phyloP scores from a whole-genome alignment of 2,329 filamentous ascomycete species.

The Lasiodiplodia sp. region DNA sequence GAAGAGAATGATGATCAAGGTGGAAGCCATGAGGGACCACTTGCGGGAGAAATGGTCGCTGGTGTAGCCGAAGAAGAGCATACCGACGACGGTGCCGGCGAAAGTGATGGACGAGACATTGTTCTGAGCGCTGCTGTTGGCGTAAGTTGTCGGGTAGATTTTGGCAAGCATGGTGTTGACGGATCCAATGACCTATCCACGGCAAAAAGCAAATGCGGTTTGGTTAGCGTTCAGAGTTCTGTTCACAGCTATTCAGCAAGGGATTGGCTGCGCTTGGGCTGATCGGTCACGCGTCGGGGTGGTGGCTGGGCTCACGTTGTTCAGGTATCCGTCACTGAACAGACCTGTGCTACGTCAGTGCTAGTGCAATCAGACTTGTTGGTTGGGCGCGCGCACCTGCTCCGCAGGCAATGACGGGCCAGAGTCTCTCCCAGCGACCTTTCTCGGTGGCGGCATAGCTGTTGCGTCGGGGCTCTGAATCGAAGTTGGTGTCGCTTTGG shows the following conservation, averaged over 20 bases:
- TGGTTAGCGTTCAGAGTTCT: not conserved
- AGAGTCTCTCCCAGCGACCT: constrained; percentile 56
- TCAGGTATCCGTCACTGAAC: constrained; percentile 92
- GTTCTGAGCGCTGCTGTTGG: constrained; percentile 70
- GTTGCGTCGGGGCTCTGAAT: constrained; percentile 6
- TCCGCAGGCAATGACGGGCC: constrained; percentile 86
- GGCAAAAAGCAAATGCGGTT: not conserved
- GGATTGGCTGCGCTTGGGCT: not conserved
- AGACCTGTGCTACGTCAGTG: constrained; percentile 68
- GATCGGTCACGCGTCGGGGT: not conserved
- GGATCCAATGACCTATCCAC: constrained; percentile 77
- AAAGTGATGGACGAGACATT: constrained; percentile 86
- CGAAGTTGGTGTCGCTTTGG: constrained; percentile 18
- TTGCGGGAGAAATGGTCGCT: constrained; percentile 86
- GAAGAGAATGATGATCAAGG: constrained; percentile 83
- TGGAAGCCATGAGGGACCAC: constrained; percentile 81
- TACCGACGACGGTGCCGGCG: constrained; percentile 83
- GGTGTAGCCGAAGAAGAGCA: constrained; percentile 80
- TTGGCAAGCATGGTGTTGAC: constrained; percentile 77
- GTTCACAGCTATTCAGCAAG: not conserved
- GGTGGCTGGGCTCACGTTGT: constrained; percentile 66
- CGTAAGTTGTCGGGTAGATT: constrained; percentile 76
- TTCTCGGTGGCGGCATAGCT: constrained; percentile 40
- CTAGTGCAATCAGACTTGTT: too few relatives aligned
- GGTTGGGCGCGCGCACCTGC: not conserved